Base-by-base conservation (phyloP, 2,329 filamentous ascomycete species). In the Colletotrichum sp. region DNA sequence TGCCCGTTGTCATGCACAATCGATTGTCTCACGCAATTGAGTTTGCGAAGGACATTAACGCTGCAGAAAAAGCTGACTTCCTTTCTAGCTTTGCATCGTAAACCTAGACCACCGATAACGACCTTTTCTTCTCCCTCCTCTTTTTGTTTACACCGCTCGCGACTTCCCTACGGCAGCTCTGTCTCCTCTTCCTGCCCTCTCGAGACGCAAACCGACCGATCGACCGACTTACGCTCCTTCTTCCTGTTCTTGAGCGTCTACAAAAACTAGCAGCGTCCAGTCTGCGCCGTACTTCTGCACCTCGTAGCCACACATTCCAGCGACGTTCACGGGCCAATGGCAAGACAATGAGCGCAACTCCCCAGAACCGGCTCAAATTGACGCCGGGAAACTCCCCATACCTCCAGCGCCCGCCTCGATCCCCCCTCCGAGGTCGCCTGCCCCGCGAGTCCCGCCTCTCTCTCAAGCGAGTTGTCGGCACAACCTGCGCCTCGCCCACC, bases 391-490 rank as follows among this genome's bases (percentile, higher is more conserved):
- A 92, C 83, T 96, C 95, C 73, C 94, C 95, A 71, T 93, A 91
- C 81, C 83, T 92, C 63, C 88, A 89, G 74, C 90, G 92, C 52
- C 89, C 91, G 38, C 86, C 90, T 21, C 91, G 93, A 81, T 94
- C 94, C 65, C 92, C 94, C 34, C 82, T 88, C 75, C 90, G 90
- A 64, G 85, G 86, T 61, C 88, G 89, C 68, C 66, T 70, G 13
- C 74, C 82, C 61, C 86, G 87, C 75, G 90, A 92, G 74, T 88
- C 90, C 26, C 90, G 90, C 55, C 89, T 98, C 59, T 93, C 93
- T 52, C 88, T 98, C 76, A 93, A 93, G 83, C 92, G 95, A 77
- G 95, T 98, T 73, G 94, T 98, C 80, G 97, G 97, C 62, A 98
- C 96, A 28, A 98, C 96, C 9, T 96, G 95, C 77, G 91, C 89